Base-by-base conservation (phyloP, 1,139 yeast genomes). In the Debaryomyces fabryi region DNA sequence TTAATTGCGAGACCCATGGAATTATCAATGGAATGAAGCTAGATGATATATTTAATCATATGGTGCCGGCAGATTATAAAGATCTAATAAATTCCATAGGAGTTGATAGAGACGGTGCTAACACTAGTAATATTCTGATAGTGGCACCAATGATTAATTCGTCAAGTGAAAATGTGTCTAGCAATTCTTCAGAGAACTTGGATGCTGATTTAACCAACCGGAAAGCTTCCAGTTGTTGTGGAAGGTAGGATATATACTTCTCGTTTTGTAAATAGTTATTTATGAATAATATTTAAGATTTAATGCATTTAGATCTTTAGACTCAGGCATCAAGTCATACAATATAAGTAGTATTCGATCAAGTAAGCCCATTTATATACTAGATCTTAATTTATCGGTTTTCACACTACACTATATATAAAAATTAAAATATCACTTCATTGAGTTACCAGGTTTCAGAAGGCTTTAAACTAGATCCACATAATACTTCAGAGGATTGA, bases 1-100 rank as follows among this genome's bases (percentile, higher is more conserved):
- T 69, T 34, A 77, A 80, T 53, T 81, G 85, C 63, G 83, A 74
- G 49, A 65, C 73, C 2, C 86, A 81, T 58, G 83, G 84, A 2
- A 81, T 79, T 8, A 71, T 76, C 13, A 69, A 79, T 52, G 85
- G 85, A 1, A 59, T 74, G 45, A 70, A 74, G 51, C 52, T 78
- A 34, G 78, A 75, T 45, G 83, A 80, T 45, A 53, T 63, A 24
- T 65, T 65, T 39, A 46, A 39, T 16, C 29, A 32, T 32, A 25
- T 30, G 24, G 21, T 40, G 24, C 43, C 43, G 8, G n/a, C n/a
- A 16, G 37, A 30, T 25, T 40, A 30, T n/a, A 40, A 40, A 16
- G 43, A 40, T 7, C 6, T 40, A 30, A n/a, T 40, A 7, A 18
- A 29, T 29, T 40, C 43, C 21, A 40, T 40, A 16, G 37, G 25